Evolutionary conservation across 1,284 basidiomycete species (phyloP), one percentile per base, ranked within the genome.

Genomic region (Cryptococcus maquisensis): DNA sequence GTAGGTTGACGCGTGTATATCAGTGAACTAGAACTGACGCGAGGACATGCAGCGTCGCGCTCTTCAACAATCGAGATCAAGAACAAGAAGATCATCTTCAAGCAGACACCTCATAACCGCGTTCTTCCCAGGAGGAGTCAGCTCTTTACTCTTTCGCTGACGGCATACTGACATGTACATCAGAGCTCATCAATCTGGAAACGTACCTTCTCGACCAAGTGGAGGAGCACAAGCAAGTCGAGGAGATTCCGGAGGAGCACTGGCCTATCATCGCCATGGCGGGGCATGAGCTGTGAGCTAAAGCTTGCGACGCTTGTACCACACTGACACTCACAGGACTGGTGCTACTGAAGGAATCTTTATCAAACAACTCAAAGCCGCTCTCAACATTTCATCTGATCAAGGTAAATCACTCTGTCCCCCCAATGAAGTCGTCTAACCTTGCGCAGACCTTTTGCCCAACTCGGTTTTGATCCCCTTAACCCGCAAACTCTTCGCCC

Each of bases 261-360:
- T 62, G 57, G 56, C 60, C 55, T 18, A 47, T 71, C 21, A 55
- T 72, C 20, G 68, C 62, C 1, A 58, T 67, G 62, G 65, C 64
- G 24, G 70, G 72, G n/a, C 66, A 71, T 39, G 72, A 73, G 51
- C 55, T 63, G 70, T 71, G 32, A 53, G 67, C 54, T 16, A 12
- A n/a, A n/a, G 28, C 3, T 32, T 32, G 10, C 28, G 10, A 1
- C 28, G 10, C 28, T 41, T 47, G 40, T 51, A 39, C 21, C 23
- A 26, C 47, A 32, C 44, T 50, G 13, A 59, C 24, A 37, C 38
- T 10, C 28, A 46, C 52, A 71, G 67, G 9, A 49, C 65, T 3
- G 60, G 66, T 6, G 51, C 47, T 15, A 65, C 56, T 3, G 69
- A 71, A 16, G 51, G 54, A 0, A 23, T 59, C 1, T 64, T 73